Evolutionary conservation across 345 rosid species (phyloP).

Genomic region (Citropsis articulata): DNA sequence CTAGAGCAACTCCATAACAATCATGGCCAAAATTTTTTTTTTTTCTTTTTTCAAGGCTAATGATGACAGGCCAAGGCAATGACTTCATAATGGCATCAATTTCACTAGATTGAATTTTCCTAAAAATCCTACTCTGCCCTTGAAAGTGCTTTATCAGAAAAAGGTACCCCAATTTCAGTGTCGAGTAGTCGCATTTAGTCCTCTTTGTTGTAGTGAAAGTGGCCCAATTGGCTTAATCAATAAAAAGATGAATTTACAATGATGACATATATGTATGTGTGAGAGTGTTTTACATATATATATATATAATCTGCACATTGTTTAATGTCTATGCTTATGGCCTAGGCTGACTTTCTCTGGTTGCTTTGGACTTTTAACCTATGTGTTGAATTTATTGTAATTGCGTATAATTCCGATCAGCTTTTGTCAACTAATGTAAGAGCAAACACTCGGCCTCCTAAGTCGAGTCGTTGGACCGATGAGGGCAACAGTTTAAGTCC

Average conservation of each 20-base stretch:
- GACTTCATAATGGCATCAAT: not conserved
- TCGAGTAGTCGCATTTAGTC: constrained; percentile 62
- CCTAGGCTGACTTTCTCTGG: too few species aligned
- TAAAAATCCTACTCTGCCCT: not conserved
- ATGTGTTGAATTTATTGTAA: not conserved
- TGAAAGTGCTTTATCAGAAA: not conserved
- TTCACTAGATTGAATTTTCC: not conserved
- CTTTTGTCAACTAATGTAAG: not conserved
- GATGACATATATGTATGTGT: not conserved
- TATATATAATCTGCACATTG: not conserved
- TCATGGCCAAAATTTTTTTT: too few species aligned
- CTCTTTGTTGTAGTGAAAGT: constrained; percentile 21
- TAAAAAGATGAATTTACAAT: not conserved
- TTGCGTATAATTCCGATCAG: too few species aligned
- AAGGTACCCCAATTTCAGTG: constrained; percentile 24
- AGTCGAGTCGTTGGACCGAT: too few species aligned
- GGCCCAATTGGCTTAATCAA: constrained; percentile 21
- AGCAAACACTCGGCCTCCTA: too few species aligned
- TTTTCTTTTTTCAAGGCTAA: too few species aligned
- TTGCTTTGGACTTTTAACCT: not conserved
- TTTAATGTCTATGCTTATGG: not conserved
- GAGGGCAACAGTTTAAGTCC: too few species aligned
- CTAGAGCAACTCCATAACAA: too few species aligned
- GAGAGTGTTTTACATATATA: too few species aligned
- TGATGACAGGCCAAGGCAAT: not conserved